Conservation (phyloP, 257 asterid genomes). For the Solanum stenotomum region DNA sequence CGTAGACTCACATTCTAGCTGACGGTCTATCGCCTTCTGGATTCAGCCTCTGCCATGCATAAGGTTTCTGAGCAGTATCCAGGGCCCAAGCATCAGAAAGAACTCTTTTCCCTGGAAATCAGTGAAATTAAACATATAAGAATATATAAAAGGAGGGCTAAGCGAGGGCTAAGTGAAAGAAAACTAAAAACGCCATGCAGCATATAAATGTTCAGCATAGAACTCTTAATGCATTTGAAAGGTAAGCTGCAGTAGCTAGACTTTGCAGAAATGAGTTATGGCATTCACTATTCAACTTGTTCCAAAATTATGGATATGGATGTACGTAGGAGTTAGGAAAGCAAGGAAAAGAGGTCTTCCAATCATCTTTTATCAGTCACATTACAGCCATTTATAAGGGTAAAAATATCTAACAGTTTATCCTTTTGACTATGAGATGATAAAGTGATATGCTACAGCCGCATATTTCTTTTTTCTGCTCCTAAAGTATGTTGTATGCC, state of each 20-base stretch:
- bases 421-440: neutral
- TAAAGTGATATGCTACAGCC: neutral
- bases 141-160: neutral
- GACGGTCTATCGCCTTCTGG: conserved; percentile 96
- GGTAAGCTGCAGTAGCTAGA: neutral
- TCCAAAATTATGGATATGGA: neutral
- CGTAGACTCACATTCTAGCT: conserved; percentile 79
- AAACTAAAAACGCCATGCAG: neutral
- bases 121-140: neutral
- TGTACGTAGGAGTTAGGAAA: neutral
- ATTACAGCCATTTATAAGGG: neutral
- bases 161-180: neutral
- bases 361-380: neutral
- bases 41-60: conserved; percentile 90
- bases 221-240: neutral
- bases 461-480: neutral
- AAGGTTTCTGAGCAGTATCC: conserved; percentile 99
- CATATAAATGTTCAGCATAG: neutral
- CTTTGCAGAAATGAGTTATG: neutral
- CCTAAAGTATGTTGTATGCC: neutral
- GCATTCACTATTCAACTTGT: neutral
- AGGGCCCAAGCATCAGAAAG: conserved; percentile 97
- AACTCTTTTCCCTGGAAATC: conserved; percentile 73
- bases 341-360: neutral
- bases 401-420: neutral